phyloP scores from a whole-genome alignment of 495 filamentous ascomycete species.

The Clohesyomyces aquaticus region DNA sequence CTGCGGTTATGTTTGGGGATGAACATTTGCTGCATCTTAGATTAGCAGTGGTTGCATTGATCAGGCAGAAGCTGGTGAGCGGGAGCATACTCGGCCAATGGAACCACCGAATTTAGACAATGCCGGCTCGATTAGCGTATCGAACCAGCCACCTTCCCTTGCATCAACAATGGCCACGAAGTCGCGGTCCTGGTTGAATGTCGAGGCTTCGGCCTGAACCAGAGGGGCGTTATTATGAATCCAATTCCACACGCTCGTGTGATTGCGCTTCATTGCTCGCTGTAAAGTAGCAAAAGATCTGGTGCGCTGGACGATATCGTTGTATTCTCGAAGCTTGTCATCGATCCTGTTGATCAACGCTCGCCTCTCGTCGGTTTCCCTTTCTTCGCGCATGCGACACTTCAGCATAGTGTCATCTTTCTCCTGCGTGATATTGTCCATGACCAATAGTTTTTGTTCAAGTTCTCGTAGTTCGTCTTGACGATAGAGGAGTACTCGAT shows the following conservation, averaged over 20 bases:
- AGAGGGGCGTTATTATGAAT: conserved; percentile 40
- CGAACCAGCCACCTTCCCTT: conserved; percentile 48
- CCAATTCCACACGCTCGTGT: conserved; percentile 43
- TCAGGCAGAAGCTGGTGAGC: conserved; percentile 2
- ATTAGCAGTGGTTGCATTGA: background rate
- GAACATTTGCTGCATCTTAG: conserved; percentile 27
- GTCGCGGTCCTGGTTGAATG: conserved; percentile 46
- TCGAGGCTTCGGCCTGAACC: conserved; percentile 32
- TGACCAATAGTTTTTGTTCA: conserved; percentile 7
- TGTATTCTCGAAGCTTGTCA: conserved; percentile 46
- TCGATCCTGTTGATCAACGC: conserved; percentile 43
- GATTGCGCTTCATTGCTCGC: conserved; percentile 36
- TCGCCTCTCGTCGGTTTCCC: background rate
- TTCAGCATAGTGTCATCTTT: conserved; percentile 5
- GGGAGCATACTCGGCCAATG: conserved; percentile 23
- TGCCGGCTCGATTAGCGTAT: conserved; percentile 44
- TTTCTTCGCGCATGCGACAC: conserved; percentile 1
- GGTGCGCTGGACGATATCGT: conserved; percentile 30
- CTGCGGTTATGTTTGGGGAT: conserved; percentile 34
- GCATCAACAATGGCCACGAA: conserved; percentile 47
- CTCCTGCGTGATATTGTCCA: background rate
- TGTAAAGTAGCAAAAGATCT: conserved; percentile 29
- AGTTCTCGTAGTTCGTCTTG: conserved; percentile 22
- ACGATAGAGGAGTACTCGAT: conserved; percentile 21
- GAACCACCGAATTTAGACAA: conserved; percentile 37